Base-by-base conservation (phyloP, 75 land plant species). In the Pseudotsuga menziesii region DNA sequence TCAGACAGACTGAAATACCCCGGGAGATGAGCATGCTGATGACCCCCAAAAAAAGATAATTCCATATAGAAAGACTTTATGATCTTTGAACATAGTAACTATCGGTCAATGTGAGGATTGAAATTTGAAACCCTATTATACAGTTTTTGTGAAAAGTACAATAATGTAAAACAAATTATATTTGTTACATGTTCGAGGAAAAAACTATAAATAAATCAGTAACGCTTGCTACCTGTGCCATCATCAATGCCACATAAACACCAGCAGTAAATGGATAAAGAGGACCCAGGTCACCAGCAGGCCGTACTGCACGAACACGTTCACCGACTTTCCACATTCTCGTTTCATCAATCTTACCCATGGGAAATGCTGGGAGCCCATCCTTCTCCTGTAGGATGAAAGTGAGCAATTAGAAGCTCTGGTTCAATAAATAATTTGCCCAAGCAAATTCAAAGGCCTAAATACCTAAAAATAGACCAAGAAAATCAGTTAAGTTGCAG, bases 301-400 rank as follows among this genome's bases (percentile, higher is more conserved):
- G 87, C 26, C 98, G 73, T 44, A 75, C 54, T 15, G 90, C 81
- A 56, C 98, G 86, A 16, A 96, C 96, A n/a, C 85, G 76, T 83
- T 96, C 94, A 70, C 96, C 96, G 48, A 93, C 96, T 77, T 86
- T 93, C 98, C 96, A 93, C 96, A 96, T 96, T 22, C 89, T 79
- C 23, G 94, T 96, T 71, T 90, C 85, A 64, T 93, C 98, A 58
- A 96, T 96, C 58, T 88, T 96, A 16, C 98, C 98, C 96, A 96
- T 93, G 12, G 96, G 98, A 81, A 96, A 96, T 72, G 94, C 98
- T 74, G 98, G 96, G 13, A 96, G 82, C 55, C 98, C 98, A 17
- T 93, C 96, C 82, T 93, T 94, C 75, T 92, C 92, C 98, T 94
- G 94, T 56, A 74, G 26, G 54, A 48, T 48, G 12, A 48, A 48